Evolutionary conservation across 2,329 filamentous ascomycete species (phyloP), one percentile per base, ranked within the genome.

Genomic region (Cryphonectria carpinicola): DNA sequence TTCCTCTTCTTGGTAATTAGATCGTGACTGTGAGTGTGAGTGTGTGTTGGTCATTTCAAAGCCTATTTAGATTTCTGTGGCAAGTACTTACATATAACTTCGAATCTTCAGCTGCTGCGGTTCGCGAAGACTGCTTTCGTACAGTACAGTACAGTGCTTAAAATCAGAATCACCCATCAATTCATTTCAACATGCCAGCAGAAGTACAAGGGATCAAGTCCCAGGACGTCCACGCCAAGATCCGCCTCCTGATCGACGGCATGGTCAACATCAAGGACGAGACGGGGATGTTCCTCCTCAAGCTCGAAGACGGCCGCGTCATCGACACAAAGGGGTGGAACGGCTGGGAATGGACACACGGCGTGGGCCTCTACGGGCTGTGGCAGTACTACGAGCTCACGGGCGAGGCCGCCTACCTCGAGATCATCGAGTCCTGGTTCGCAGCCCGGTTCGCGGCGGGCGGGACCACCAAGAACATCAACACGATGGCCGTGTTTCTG

Each of bases 261-360:
- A 85, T 95, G 58, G 86, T 95, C 78, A 92, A 92, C 80, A 94
- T 95, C 81, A 88, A 89, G 76, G 93, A 95, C 81, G 86, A 85
- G 54, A 92, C 90, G 0, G 92, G 92, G 65, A 86, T 92, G 76
- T 95, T 94, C 79, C 84, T 95, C 35, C 83, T 94, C 71, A 89
- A 84, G 28, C 85, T 95, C 49, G 84, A 86, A 1, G 92, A 95
- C 76, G 92, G 92, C 70, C 87, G 91, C 49, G 84, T 94, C 65
- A 94, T 95, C 77, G 92, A 95, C 80, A 94, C 93, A 70, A 95
- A 95, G 80, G 92, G 92, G 70, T 95, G 92, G 93, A 87, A 92
- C 73, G 90, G 90, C 77, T 95, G 92, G 92, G 92, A 94, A 81
- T 93, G 91, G 91, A 94, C 92, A 1, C 92, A 94, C 79, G 92